Evolutionary conservation across 805 yeast species (phyloP), one percentile per base, ranked within the genome.

Genomic region (Isabelozyma rhagii): DNA sequence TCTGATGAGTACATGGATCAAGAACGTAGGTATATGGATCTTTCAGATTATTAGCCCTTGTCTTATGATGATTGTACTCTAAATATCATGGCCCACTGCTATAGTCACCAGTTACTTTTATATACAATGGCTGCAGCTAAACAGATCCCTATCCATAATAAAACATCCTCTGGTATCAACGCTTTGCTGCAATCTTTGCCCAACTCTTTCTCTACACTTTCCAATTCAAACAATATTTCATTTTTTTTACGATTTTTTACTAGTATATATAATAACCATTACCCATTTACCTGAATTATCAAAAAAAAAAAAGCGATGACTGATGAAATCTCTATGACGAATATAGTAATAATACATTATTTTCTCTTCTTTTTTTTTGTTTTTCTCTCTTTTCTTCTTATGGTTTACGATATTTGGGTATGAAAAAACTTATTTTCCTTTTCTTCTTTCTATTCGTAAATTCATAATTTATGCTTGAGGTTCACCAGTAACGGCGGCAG

Each of bases 401-500:
- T 55, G 59, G 53, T 58, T 60, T 57, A 53, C 57, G 52, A 56
- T 55, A 51, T 60, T 57, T 50, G 53, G 51, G 52, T 55, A 53
- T 53, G 18, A 57, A 56, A 54, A 58, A 56, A 61, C 60, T 63
- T 61, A 54, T 55, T 54, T 56, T 60, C 64, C 63, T 62, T 55
- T 55, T 52, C 51, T 51, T 54, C 56, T 39, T 10, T 39, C n/a
- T 17, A 39, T 14, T 39, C 17, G 21, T 51, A 46, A 50, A 47
- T 46, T 39, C 28, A 28, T 39, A 21, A 21, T 21, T 51, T 59
- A 60, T 41, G 59, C 67, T 53, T 62, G 64, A 42, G 61, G 44
- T 49, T 54, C 56, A 50, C 52, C 52, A 45, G 44, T 50, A 49
- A 52, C 44, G 50, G 55, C 44, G 48, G 55, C 62, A 55, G 60